These are phyloP conservation scores for Suhomyces atakaporum DNA, from an alignment of 1,139 yeast species.

Conservation along the genomic window DNA sequence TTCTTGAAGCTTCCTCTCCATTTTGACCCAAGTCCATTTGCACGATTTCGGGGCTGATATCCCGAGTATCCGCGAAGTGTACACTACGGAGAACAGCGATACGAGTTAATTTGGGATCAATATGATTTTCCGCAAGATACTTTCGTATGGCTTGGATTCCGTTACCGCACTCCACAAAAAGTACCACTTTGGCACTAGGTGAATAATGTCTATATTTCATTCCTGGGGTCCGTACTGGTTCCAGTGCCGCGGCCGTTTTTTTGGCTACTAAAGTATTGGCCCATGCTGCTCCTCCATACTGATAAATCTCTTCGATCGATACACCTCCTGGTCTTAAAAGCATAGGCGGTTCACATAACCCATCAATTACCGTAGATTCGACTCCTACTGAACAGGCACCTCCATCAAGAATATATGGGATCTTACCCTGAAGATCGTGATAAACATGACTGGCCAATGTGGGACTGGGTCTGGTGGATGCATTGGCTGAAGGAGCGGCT, in stretches of 20 bases:
- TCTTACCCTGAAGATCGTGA: conserved; percentile 73
- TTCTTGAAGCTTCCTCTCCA: conserved; percentile 69
- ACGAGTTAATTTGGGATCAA: conserved; percentile 18
- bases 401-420: conserved; percentile 89
- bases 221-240: conserved; percentile 90
- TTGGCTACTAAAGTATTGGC: conserved; percentile 60
- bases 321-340: conserved; percentile 93
- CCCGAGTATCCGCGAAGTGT: conserved; percentile 30
- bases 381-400: conserved; percentile 90
- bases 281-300: conserved; percentile 69
- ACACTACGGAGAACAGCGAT: conserved; percentile 53
- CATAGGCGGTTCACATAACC: conserved; percentile 81
- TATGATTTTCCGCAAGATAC: conserved; percentile 25
- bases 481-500: conserved; percentile 98
- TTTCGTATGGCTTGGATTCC: conserved; percentile 35
- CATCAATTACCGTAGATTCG: conserved; percentile 93
- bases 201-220: conserved; percentile 97
- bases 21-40: conserved; percentile 55
- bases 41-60: conserved; percentile 26
- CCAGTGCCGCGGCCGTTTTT: conserved; percentile 62
- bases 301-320: conserved; percentile 69
- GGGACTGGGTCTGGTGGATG: conserved; percentile 93
- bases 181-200: conserved; percentile 79
- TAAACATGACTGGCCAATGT: conserved; percentile 84
- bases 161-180: conserved; percentile 58